phyloP scores from a whole-genome alignment of 139 green algal species.

The Pseudopediastrum boryanum region DNA sequence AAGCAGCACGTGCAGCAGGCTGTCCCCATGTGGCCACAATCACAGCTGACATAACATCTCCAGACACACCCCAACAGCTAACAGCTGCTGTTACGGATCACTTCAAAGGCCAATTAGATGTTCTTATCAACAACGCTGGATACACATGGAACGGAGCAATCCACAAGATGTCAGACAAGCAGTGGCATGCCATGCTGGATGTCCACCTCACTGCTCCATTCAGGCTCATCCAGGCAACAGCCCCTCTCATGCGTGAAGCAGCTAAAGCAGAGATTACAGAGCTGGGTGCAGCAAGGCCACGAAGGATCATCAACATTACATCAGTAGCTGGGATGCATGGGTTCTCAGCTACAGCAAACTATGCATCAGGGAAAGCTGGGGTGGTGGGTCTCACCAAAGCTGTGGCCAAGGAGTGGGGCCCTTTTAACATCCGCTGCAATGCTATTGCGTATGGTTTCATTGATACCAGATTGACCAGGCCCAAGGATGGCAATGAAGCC shows the following conservation, averaged over 20 bases:
- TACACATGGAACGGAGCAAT: constrained; percentile 91
- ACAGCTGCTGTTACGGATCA: constrained; percentile 68
- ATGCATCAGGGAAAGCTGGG: constrained; percentile 54
- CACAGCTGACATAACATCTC: constrained; percentile 76
- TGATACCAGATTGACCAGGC: constrained; percentile 72
- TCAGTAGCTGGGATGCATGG: constrained; percentile 77
- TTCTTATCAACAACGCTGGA: constrained; percentile 64
- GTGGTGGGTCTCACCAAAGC: constrained; percentile 81
- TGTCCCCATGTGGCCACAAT: too few species aligned
- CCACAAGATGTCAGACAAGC: constrained; percentile 79
- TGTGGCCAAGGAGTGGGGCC: constrained; percentile 73
- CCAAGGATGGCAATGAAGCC: constrained; percentile 54
- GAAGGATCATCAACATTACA: constrained; percentile 87
- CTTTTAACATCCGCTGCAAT: constrained; percentile 85
- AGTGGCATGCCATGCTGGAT: too few species aligned
- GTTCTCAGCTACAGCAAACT: constrained; percentile 75
- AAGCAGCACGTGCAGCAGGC: too few species aligned
- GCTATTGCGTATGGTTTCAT: constrained; percentile 80
- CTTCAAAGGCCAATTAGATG: constrained; percentile 58
- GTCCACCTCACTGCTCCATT: too few species aligned
- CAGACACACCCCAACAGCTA: constrained; percentile 50
- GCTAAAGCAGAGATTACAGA: constrained; percentile 48
- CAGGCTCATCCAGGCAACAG: constrained; percentile 3
- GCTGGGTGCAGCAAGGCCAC: constrained; percentile 41
- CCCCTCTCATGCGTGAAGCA: constrained; percentile 34